phyloP scores from a whole-genome alignment of 192 early-diverging fungal species.

The Gryganskiella cystojenkinii region DNA sequence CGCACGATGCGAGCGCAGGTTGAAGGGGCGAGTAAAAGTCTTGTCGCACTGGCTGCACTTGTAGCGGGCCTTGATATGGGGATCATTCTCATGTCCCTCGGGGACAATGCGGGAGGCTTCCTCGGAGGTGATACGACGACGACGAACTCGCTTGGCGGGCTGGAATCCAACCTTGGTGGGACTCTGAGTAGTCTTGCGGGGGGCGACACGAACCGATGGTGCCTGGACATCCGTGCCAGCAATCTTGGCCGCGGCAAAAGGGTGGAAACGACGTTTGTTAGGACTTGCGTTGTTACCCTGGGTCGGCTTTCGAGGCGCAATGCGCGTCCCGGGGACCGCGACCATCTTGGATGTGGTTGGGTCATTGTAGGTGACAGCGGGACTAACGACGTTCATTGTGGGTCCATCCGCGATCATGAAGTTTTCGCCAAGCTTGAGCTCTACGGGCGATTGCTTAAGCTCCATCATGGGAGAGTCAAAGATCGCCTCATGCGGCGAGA shows the following conservation, averaged over 20 bases:
- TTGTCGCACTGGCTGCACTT: constrained; percentile 53
- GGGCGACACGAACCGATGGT: constrained; percentile 23
- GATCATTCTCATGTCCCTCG: constrained; percentile 15
- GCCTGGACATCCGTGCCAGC: constrained; percentile 29
- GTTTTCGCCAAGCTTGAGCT: constrained; percentile 11
- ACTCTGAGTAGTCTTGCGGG: constrained; percentile 40
- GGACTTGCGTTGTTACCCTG: not conserved
- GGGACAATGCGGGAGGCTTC: constrained; percentile 33
- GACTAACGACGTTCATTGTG: constrained; percentile 6
- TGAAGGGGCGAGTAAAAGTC: constrained; percentile 76
- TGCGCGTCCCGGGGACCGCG: no score
- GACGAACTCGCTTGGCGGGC: constrained; percentile 21
- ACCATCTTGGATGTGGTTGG: not conserved
- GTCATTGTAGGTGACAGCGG: not conserved
- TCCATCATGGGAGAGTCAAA: not conserved
- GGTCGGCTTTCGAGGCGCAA: not conserved
- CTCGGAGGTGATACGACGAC: constrained; percentile 47
- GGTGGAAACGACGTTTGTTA: no score
- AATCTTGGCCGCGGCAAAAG: constrained; percentile 30
- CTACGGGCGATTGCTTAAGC: constrained; percentile 15
- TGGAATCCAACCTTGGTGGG: constrained; percentile 50
- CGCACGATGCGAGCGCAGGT: constrained; percentile 73
- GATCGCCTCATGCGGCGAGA: not conserved
- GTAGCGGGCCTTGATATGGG: constrained; percentile 34
- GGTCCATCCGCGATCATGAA: not conserved